phyloP scores from a whole-genome alignment of 1,284 basidiomycete genomes.

The Apiotrichum montevideense region DNA sequence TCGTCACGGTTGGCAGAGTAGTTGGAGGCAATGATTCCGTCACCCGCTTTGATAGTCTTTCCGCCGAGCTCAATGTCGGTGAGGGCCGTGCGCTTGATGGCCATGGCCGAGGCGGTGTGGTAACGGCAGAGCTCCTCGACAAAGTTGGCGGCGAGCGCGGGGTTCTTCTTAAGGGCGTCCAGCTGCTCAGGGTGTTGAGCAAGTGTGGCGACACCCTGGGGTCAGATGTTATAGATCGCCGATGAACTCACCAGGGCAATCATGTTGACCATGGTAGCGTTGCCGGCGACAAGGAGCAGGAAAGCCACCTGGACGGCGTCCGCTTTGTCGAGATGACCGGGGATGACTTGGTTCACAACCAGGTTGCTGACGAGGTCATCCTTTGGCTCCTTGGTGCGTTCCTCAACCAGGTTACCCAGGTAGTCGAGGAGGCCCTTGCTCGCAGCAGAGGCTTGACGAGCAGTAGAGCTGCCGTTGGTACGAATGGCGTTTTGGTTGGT shows the following conservation, averaged over 20 bases:
- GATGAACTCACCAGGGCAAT: constrained; percentile 3
- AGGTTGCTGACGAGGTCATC: constrained; percentile 7
- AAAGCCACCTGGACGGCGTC: constrained; percentile 12
- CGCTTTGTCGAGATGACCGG: constrained; percentile 4
- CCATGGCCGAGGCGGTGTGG: constrained; percentile 13
- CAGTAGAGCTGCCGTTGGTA: constrained; percentile 6
- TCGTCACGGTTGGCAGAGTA: constrained; percentile 12
- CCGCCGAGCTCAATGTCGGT: constrained; percentile 7
- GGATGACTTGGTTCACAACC: neutral
- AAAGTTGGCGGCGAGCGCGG: constrained; percentile 6
- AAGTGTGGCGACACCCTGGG: constrained; percentile 8
- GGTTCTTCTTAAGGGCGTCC: constrained; percentile 6
- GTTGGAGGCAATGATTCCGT: constrained; percentile 14
- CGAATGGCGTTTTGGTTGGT: constrained; percentile 8
- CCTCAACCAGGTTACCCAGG: constrained; percentile 5
- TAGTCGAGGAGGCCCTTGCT: constrained; percentile 4
- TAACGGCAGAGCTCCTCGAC: constrained; percentile 13
- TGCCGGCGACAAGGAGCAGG: constrained; percentile 13
- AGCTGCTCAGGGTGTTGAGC: constrained; percentile 7
- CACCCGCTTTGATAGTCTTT: constrained; percentile 5
- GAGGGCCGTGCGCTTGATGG: constrained; percentile 11
- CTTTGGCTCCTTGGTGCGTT: constrained; percentile 3
- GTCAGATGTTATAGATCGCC: neutral
- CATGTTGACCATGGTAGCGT: constrained; percentile 16
- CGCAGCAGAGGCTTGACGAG: constrained; percentile 5